Evolutionary conservation across 1,139 yeast species (phyloP), one percentile per base, ranked within the genome.

Genomic region (Casaregolazyma lundiana): DNA sequence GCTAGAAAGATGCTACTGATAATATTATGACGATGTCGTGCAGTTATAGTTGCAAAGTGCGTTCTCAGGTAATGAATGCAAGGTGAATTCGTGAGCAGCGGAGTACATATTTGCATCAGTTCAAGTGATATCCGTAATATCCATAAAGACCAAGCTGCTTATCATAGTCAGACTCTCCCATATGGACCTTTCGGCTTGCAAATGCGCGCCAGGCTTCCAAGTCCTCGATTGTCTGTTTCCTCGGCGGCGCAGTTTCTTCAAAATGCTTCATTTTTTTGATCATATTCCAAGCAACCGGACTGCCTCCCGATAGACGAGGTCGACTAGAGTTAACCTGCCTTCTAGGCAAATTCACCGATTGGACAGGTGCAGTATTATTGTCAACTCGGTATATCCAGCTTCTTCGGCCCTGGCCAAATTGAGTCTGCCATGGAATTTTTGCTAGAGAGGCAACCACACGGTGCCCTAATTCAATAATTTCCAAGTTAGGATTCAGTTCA

Each of bases 391-490:
- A 54, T 11, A 57, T 45, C 96, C 96, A 88, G n/a, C 86, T 81
- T 51, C 96, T 72, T 53, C 96, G 73, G 4, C 95, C 95, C 58
- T 67, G 73, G 53, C 84, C 84, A 65, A 71, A 70, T 72, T 87
- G 84, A 70, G 46, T 76, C 38, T 55, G 61, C 53, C 63, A 62
- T 19, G 41, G 44, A 44, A 58, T 58, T 32, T 60, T 65, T 41
- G 57, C 56, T 48, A 58, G 60, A 49, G 57, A 55, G 39, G 41
- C 52, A 20, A 64, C 55, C 45, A 64, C 56, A 41, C 67, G 68
- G 46, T 65, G 54, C 43, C 70, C 55, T 51, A 73, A 60, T 57
- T 71, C 71, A 64, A 66, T 57, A 52, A 69, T 64, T 32, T 57
- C 61, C n/a, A 72, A 59, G 47, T 62, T 63, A 44, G 66, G 66